Evolutionary conservation across 2,329 filamentous ascomycete genomes (phyloP), one percentile per base, ranked within the genome.

Genomic region (Huntiella bhutanensis): DNA sequence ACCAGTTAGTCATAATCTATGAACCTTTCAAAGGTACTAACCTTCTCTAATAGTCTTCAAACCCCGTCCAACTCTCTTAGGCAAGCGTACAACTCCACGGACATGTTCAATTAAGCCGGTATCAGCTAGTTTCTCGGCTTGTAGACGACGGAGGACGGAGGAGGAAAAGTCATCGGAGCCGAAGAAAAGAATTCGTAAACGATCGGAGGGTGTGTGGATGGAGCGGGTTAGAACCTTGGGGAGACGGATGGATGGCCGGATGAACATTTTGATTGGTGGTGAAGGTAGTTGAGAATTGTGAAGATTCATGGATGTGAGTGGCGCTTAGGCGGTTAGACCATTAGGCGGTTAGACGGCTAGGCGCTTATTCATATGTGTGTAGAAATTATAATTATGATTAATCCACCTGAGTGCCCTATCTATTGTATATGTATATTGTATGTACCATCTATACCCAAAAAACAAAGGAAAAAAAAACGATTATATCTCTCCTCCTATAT

Each of bases 161-260:
- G 80, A 80, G 64, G 88, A 95, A 62, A 96, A 94, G 2, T 77
- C 70, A 60, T 98, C 91, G 3, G 88, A 91, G 52, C 91, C 91
- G 62, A 87, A 96, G 63, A 95, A 98, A 3, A 98, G 71, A 46
- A 98, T 85, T 33, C 78, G 72, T 32, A 98, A 67, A 3, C 84
- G 82, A 4, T 75, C 68, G 0, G 68, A 64, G 35, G 22, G 22
- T 5, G 22, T 28, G 22, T 28, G 22, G 5, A 28, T 28, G 6
- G 7, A 7, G 6, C 22, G 22, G 22, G 22, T 28, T 7, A 28
- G 8, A 3, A 28, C 22, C 6, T 2, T 6, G 3, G 22, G 22
- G 5, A 28, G 2, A 2, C 77, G 82, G 28, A 83, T 65, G n/a
- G 75, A 82, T 54, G 81, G 79, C 1, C 65, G 65, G 43, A 77